phyloP scores from a whole-genome alignment of 2,329 filamentous ascomycete genomes.

The Fusarium praegraminearum region DNA sequence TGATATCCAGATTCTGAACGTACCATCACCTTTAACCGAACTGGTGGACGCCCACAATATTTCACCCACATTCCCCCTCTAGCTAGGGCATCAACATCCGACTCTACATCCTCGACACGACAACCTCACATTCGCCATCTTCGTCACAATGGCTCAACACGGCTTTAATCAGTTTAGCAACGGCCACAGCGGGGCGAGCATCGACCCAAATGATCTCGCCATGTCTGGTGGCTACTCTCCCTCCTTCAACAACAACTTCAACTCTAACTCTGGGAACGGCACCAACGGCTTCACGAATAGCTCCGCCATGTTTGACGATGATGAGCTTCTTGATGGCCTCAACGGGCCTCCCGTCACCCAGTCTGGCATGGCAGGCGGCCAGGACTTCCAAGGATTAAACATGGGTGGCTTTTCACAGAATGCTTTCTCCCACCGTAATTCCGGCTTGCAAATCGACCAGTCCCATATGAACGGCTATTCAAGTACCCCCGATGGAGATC shows the following conservation, averaged over 20 bases:
- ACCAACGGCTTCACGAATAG: slow-evolving; percentile 81
- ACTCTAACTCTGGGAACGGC: slow-evolving; percentile 68
- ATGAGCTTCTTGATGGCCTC: slow-evolving; percentile 85
- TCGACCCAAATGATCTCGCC: slow-evolving; percentile 88
- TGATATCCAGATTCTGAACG: slow-evolving; percentile 31
- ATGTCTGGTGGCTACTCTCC: slow-evolving; percentile 73
- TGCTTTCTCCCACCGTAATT: slow-evolving; percentile 69
- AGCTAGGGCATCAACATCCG: slow-evolving; percentile 41
- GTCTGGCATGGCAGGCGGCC: slow-evolving; percentile 63
- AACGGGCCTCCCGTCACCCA: slow-evolving; percentile 66
- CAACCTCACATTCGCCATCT: slow-evolving; percentile 24
- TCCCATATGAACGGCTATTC: slow-evolving; percentile 84
- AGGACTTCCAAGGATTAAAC: slow-evolving; percentile 68
- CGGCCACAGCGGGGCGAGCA: slow-evolving; percentile 67
- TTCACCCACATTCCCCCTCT: slow-evolving; percentile 39
- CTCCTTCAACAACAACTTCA: slow-evolving; percentile 69
- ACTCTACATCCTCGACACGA: slow-evolving; percentile 25
- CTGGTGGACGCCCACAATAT: slow-evolving; percentile 45
- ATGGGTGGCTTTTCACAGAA: slow-evolving; percentile 67
- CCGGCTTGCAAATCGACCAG: slow-evolving; percentile 60
- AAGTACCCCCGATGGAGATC: slow-evolving; percentile 89
- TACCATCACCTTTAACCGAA: slow-evolving; percentile 34
- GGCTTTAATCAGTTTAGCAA: slow-evolving; percentile 68
- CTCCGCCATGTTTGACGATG: slow-evolving; percentile 84
- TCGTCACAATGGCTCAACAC: slow-evolving; percentile 64